Percentiles rank a stretch among this genome's conserved stretches.
Evolutionary conservation across 805 yeast genomes (phyloP).

Genomic region (Zygosaccharomyces bisporus): DNA sequence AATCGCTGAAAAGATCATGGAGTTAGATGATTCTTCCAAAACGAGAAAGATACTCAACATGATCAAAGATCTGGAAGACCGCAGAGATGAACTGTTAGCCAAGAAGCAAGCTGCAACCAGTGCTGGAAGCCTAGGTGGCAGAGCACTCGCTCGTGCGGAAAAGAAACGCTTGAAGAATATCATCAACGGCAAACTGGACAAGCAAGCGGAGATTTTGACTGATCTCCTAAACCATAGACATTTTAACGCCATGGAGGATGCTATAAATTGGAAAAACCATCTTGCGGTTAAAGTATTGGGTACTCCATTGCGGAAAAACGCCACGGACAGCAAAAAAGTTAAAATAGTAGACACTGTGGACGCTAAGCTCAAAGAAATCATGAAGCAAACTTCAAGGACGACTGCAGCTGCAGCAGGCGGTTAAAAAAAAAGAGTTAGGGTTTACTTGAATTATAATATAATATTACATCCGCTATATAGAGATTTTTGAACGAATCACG

Average conservation of each 20-base stretch:
- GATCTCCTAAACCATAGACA: conserved; percentile 26
- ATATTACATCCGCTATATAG: neutral
- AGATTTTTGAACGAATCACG: conserved; percentile 3
- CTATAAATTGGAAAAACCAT: conserved; percentile 29
- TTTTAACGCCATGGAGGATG: conserved; percentile 23
- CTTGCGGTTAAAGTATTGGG: conserved; percentile 26
- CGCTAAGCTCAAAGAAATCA: conserved; percentile 30
- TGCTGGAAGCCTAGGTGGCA: conserved; percentile 21
- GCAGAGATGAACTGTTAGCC: conserved; percentile 26
- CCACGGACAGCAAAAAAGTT: conserved; percentile 29
- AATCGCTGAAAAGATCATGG: conserved; percentile 38
- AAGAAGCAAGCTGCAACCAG: conserved; percentile 18
- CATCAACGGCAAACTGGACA: conserved; percentile 24
- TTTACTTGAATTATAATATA: neutral
- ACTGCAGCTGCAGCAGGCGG: conserved; percentile 10
- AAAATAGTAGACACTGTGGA: conserved; percentile 28
- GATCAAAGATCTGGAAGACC: conserved; percentile 30
- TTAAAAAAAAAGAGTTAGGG: too few species aligned
- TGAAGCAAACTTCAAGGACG: conserved; percentile 17
- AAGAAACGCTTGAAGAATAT: conserved; percentile 19
- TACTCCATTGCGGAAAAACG: conserved; percentile 26
- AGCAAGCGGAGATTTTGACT: conserved; percentile 26
- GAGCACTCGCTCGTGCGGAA: conserved; percentile 25
- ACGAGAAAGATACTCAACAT: conserved; percentile 26
- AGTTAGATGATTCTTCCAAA: conserved; percentile 36